A percentile compares a stretch with the other conserved stretches of the same genome.
phyloP scores from a whole-genome alignment of 495 filamentous ascomycete genomes.

The Aspergillus sclerotiicarbonarius region DNA sequence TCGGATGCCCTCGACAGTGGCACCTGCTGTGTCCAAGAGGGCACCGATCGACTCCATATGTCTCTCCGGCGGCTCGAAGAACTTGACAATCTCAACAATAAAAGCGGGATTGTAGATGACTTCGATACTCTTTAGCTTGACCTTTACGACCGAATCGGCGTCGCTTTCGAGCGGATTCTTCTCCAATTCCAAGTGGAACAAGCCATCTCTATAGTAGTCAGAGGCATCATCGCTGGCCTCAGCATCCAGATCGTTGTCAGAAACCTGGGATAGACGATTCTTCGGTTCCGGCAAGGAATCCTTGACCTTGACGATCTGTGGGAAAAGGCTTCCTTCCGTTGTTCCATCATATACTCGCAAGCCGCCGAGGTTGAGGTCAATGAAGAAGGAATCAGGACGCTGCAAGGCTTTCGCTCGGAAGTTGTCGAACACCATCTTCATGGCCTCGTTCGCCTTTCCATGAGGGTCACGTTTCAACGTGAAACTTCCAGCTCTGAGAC shows the following conservation, averaged over 20 bases:
- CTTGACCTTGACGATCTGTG: constrained; percentile 93
- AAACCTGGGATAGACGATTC: constrained; percentile 41
- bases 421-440: constrained; percentile 88
- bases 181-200: constrained; percentile 91
- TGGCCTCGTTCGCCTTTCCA: constrained; percentile 69
- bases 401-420: constrained; percentile 87
- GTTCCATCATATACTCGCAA: constrained; percentile 95
- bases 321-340: constrained; percentile 82
- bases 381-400: constrained; percentile 82
- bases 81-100: constrained; percentile 81
- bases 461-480: constrained; percentile 88
- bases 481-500: constrained; percentile 88
- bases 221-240: constrained; percentile 50
- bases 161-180: constrained; percentile 91
- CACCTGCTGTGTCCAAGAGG: constrained; percentile 89
- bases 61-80: constrained; percentile 92
- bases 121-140: constrained; percentile 92
- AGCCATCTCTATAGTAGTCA: constrained; percentile 61
- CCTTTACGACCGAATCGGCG: constrained; percentile 83
- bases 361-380: constrained; percentile 85
- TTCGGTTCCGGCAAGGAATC: constrained; percentile 61
- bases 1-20: constrained; percentile 88
- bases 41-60: constrained; percentile 98
- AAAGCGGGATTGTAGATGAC: constrained; percentile 96
- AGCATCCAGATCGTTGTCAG: constrained; percentile 60